phyloP scores from a whole-genome alignment of 2,329 filamentous ascomycete genomes.

The Colletotrichum tanaceti region DNA sequence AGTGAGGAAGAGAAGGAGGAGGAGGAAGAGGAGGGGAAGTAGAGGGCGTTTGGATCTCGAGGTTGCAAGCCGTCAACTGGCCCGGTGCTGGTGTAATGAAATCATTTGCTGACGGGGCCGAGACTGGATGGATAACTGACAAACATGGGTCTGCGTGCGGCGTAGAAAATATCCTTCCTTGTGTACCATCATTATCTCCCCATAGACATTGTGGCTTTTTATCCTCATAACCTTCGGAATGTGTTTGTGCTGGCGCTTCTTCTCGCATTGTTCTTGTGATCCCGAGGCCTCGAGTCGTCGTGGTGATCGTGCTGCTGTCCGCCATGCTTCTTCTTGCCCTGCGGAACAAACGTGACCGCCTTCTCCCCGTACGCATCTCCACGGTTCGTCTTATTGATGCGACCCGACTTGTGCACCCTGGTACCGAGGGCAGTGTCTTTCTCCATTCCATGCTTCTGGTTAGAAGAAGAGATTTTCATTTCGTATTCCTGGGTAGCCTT shows the following conservation, averaged over 20 bases:
- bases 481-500: slow-evolving; percentile 26
- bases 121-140: slow-evolving; percentile 26
- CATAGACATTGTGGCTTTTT: slow-evolving; percentile 44
- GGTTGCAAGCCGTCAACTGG: slow-evolving; percentile 29
- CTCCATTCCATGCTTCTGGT: slow-evolving; percentile 68
- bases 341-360: slow-evolving; percentile 79
- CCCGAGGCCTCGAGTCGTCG: slow-evolving; percentile 44
- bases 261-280: slow-evolving; percentile 58
- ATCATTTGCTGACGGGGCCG: slow-evolving; percentile 20
- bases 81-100: slow-evolving; percentile 34
- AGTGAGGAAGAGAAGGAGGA: slow-evolving; percentile 8
- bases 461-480: slow-evolving; percentile 78
- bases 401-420: slow-evolving; percentile 62
- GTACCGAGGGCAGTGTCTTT: slow-evolving; percentile 69
- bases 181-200: slow-evolving; percentile 34
- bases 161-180: slow-evolving; percentile 26
- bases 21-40: no score
- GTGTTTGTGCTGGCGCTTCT: slow-evolving; percentile 82
- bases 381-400: slow-evolving; percentile 56
- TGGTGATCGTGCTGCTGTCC: slow-evolving; percentile 42
- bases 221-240: slow-evolving; percentile 72
- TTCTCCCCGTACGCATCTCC: slow-evolving; percentile 71
- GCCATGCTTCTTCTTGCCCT: slow-evolving; percentile 60
- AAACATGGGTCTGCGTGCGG: slow-evolving; percentile 25
- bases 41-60: neutral